phyloP scores from a whole-genome alignment of 1,284 basidiomycete species.

The Coniophora puteana region DNA sequence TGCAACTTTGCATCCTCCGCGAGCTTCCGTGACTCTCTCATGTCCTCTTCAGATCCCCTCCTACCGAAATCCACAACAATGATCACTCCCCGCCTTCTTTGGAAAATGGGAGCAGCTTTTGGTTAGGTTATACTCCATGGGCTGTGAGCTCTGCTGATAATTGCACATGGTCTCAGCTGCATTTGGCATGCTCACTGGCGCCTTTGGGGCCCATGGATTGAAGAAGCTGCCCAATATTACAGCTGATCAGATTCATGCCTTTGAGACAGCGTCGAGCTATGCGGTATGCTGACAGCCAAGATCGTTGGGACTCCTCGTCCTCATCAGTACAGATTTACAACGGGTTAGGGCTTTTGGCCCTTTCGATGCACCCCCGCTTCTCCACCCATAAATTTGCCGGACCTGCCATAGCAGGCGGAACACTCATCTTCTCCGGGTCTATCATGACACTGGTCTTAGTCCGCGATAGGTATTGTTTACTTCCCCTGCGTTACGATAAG shows the following conservation, averaged over 20 bases:
- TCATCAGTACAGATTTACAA: constrained; percentile 59
- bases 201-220: constrained; percentile 70
- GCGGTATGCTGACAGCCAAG: constrained; percentile 41
- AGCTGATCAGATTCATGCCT: constrained; percentile 51
- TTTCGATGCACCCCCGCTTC: constrained; percentile 72
- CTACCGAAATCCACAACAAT: too few species aligned
- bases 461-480: constrained; percentile 41
- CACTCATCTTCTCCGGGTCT: constrained; percentile 66
- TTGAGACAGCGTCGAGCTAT: constrained; percentile 62
- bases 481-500: constrained; percentile 6
- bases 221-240: constrained; percentile 45
- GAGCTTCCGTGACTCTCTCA: neutral
- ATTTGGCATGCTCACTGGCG: constrained; percentile 58
- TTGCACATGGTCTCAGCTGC: too few species aligned
- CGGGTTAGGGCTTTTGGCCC: constrained; percentile 67
- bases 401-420: constrained; percentile 62
- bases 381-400: constrained; percentile 64
- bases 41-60: constrained; percentile 26
- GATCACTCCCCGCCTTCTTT: constrained; percentile 32
- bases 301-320: constrained; percentile 1
- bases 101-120: constrained; percentile 33
- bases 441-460: constrained; percentile 65
- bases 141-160: constrained; percentile 11
- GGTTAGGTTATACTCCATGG: constrained; percentile 21
- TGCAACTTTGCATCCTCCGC: neutral